Base-by-base conservation (phyloP, 2,329 filamentous ascomycete species). In the Stagonosporopsis vannaccii region DNA sequence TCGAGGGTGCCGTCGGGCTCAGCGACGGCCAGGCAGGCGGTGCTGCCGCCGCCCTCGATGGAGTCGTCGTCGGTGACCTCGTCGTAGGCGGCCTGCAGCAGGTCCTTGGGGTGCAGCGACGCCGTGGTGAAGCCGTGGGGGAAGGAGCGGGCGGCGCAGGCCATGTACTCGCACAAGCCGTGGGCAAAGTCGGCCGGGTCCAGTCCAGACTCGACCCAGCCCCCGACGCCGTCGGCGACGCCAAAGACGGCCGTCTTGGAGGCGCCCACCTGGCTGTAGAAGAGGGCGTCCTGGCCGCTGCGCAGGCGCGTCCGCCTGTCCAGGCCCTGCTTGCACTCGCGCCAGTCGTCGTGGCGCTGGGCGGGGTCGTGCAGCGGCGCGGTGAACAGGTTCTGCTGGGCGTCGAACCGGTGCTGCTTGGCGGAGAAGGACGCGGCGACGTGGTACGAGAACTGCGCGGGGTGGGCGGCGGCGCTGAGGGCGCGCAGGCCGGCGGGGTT, bases 181-280 rank as follows among this genome's bases (percentile, higher is more conserved):
- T 98, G 94, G 3, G 94, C 95, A 77, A 98, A 98, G 77, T 97
- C 91, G 25, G 92, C 92, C 8, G 95, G 93, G 71, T 99, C 93
- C 48, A 99, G 89, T 40, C 92, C 92, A 35, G 90, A 94, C 67
- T 97, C 91, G 61, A 90, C 87, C 93, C 95, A 99, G 32, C 95
- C 95, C 43, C 95, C 95, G 0, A 99, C 95, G 11, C 95, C 95
- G 74, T 99, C 95, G 49, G 93, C 92, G 22, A 99, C 86, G 17
- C 92, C 95, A 65, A 99, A 89, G 0, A 93, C 91, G 11, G 97
- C 85, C 36, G 87, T 83, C 33, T 87, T 83, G 1, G 84, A 84
- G 61, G 87, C 85, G 47, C 90, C 91, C n/a, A 97, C 81, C 22
- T 88, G 86, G 71, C 90, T 77, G 67, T 95, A 89, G 77, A 99